Base-by-base conservation (phyloP, 257 asterid species). In the Fraxinus anomala region DNA sequence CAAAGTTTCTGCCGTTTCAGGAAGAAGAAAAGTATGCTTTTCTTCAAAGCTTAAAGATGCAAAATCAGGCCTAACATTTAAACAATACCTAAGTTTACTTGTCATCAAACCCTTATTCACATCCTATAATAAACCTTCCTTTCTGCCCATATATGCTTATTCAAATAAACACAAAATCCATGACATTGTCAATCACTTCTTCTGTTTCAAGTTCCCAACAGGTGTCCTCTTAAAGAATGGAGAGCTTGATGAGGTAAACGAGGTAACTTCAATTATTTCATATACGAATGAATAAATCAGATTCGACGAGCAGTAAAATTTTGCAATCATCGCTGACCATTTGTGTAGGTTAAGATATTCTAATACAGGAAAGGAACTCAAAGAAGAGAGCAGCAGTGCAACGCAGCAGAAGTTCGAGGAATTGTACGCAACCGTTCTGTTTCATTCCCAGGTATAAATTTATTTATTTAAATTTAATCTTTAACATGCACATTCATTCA, bases 11-110 rank as follows among this genome's bases (percentile, higher is more conserved):
- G 69, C 33, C 7, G 17, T 63, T 19, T 26, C 66, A 69, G 73
- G 81, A 72, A 76, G 82, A 89, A 88, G 93, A 84, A 86, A 88
- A 80, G 91, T 73, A 89, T 90, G 87, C 24, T 84, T 86, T 76
- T 72, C 69, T 34, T 82, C 70, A 67, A 80, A 77, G 51, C 73
- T 80, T 77, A 42, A 73, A 82, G 90, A 86, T 89, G 81, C 90
- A 87, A 88, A 88, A 81, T 67, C 84, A 82, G 70, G 72, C 73
- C 73, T 83, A 85, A 79, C 83, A 84, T 83, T 90, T 87, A 87
- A 91, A 63, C 92, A 86, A 85, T 80, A 86, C 78, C 82, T 72
- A 69, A 76, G 85, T 82, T 78, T 83, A 76, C 83, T 80, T 77
- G 73, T 65, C 65, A n/a, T 54, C 81, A 74, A 74, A 40, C 80